A percentile compares a stretch with the other conserved stretches of the same genome.
Evolutionary conservation across 371 early-diverging fungal genomes (phyloP).

Genomic region (Chytridiales sp.): DNA sequence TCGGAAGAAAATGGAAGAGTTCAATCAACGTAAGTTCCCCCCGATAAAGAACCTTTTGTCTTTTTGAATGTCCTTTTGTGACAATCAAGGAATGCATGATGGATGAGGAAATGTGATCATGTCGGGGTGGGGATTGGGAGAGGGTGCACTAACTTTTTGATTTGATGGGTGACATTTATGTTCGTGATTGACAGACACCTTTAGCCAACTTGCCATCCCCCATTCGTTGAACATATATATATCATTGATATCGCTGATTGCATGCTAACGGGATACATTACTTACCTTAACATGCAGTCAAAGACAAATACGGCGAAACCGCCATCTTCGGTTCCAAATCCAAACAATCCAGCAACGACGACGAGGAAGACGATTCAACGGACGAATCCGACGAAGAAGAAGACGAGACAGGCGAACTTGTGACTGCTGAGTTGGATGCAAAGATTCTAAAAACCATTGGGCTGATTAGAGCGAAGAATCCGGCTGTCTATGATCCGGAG

Average conservation of each 20-base stretch:
- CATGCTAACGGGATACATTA: no score
- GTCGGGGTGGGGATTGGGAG: no score
- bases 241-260: background rate
- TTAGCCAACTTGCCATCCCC: no score
- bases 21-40: conserved; percentile 51
- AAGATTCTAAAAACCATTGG: conserved; percentile 90
- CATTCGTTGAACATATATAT: background rate
- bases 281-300: no score
- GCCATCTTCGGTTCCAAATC: no score
- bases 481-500: conserved; percentile 76
- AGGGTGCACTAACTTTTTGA: no score
- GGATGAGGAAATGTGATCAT: no score
- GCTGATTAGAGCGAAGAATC: conserved; percentile 72
- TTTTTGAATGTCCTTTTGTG: background rate
- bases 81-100: no score
- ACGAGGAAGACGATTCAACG: conserved; percentile 22
- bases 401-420: conserved; percentile 73
- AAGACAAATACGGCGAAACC: conserved; percentile 61
- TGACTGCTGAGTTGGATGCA: conserved; percentile 86
- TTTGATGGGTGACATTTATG: no score
- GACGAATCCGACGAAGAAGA: conserved; percentile 70
- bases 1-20: conserved; percentile 65
- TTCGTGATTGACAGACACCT: no score
- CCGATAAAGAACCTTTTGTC: background rate
- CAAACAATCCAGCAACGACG: conserved; percentile 7